Conservation (phyloP, 2,329 filamentous ascomycete genomes). For the Pestalotiopsis fici region DNA sequence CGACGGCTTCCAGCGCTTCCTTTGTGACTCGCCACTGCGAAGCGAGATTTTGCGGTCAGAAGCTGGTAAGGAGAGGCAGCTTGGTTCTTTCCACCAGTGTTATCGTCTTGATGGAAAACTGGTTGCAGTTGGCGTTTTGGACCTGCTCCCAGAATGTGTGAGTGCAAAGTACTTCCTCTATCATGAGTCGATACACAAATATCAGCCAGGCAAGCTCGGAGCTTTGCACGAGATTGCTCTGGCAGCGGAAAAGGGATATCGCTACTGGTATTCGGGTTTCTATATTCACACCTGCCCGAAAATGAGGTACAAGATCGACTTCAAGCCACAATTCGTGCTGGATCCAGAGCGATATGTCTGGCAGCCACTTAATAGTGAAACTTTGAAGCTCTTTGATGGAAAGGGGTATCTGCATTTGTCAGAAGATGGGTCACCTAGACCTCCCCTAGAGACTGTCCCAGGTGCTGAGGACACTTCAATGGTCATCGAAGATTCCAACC, state of each 20-base stretch:
- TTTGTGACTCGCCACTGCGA: slow-evolving; percentile 70
- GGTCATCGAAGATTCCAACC: slow-evolving; percentile 13
- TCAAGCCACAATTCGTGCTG: slow-evolving; percentile 71
- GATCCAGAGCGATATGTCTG: slow-evolving; percentile 67
- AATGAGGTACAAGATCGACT: slow-evolving; percentile 85
- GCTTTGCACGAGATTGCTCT: slow-evolving; percentile 74
- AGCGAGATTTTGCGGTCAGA: slow-evolving; percentile 41
- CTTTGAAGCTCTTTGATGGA: slow-evolving; percentile 52
- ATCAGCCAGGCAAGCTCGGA: slow-evolving; percentile 73
- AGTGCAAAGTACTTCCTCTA: slow-evolving; percentile 86
- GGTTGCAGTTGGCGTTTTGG: slow-evolving; percentile 75
- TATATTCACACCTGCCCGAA: slow-evolving; percentile 82
- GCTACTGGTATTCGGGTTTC: slow-evolving; percentile 79
- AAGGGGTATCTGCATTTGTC: slow-evolving; percentile 58
- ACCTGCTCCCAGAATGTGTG: slow-evolving; percentile 74
- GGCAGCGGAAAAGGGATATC: slow-evolving; percentile 68
- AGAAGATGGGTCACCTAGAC: neutral
- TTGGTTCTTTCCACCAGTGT: slow-evolving; percentile 81
- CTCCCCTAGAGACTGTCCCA: no score
- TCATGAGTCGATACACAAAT: slow-evolving; percentile 70
- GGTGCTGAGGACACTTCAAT: neutral
- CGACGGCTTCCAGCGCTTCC: slow-evolving; percentile 68
- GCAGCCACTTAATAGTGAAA: slow-evolving; percentile 56
- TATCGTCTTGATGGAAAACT: slow-evolving; percentile 77
- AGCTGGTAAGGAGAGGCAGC: slow-evolving; percentile 52